These are phyloP conservation scores for Cucurbita ficifolia DNA, from an alignment of 306 rosid species.

Conservation along the genomic window DNA sequence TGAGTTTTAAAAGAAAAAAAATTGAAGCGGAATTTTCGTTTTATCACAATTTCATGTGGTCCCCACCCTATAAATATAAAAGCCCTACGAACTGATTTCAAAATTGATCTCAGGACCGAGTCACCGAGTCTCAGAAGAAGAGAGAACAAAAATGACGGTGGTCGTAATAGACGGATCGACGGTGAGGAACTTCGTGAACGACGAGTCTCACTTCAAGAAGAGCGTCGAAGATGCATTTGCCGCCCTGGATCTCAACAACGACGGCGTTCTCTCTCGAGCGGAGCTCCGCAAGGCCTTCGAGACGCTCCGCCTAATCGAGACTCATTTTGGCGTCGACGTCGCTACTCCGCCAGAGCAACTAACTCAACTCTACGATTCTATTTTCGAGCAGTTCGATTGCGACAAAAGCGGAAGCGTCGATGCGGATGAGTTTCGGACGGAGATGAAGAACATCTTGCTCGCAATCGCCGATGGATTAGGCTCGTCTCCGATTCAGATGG, in stretches of 20 bases:
- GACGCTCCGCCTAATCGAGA: constrained; percentile 55
- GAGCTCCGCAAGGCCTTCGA: constrained; percentile 78
- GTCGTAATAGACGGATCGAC: constrained; percentile 71
- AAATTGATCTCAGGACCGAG: neutral
- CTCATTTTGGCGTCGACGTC: constrained; percentile 71
- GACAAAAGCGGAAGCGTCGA: constrained; percentile 61
- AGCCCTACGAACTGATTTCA: neutral
- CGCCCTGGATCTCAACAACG: constrained; percentile 51
- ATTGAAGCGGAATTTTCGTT: too few species aligned
- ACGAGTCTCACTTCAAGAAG: constrained; percentile 34
- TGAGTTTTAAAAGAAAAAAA: too few species aligned
- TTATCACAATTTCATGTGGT: neutral
- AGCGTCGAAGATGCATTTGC: constrained; percentile 46
- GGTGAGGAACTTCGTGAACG: constrained; percentile 51
- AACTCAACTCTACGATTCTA: constrained; percentile 48
- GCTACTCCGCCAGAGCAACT: constrained; percentile 50
- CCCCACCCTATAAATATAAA: neutral
- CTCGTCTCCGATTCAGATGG: constrained; percentile 67
- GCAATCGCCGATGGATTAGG: constrained; percentile 89
- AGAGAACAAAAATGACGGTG: constrained; percentile 19
- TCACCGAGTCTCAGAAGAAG: neutral
- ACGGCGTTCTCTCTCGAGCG: constrained; percentile 63
- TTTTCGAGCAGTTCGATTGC: constrained; percentile 55
- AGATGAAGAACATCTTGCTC: constrained; percentile 74
- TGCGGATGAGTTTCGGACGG: constrained; percentile 36